These are phyloP conservation scores for Flammula alnicola DNA, from an alignment of 1,284 basidiomycete genomes.

Conservation along the genomic window DNA sequence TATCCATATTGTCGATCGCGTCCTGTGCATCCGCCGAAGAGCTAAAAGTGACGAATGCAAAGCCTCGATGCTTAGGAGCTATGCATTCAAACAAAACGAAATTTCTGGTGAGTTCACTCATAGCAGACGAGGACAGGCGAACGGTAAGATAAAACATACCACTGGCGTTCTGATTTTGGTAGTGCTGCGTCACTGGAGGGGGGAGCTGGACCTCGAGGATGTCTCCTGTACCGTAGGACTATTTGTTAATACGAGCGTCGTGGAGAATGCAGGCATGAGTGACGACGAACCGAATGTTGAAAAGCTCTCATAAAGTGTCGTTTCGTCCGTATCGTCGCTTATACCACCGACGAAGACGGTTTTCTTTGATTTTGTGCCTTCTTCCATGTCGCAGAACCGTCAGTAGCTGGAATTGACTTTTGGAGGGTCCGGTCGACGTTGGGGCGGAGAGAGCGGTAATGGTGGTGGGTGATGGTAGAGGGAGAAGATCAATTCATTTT, in stretches of 20 bases:
- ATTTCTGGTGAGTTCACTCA: too few species aligned
- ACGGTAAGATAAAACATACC: slow-evolving; percentile 6
- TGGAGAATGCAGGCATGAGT: background rate
- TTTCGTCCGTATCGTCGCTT: slow-evolving; percentile 76
- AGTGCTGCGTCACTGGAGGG: slow-evolving; percentile 62
- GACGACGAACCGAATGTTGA: slow-evolving; percentile 71
- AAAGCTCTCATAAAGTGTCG: slow-evolving; percentile 68
- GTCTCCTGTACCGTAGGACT: slow-evolving; percentile 57
- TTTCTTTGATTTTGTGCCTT: slow-evolving; percentile 80
- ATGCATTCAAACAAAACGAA: too few species aligned
- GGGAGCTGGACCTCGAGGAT: slow-evolving; percentile 83
- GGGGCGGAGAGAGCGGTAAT: too few species aligned
- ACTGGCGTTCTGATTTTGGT: slow-evolving; percentile 24
- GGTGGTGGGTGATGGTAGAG: too few species aligned
- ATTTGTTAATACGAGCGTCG: too few species aligned
- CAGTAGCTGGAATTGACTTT: too few species aligned
- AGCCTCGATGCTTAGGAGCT: slow-evolving; percentile 82
- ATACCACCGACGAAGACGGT: slow-evolving; percentile 81
- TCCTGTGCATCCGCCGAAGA: slow-evolving; percentile 82
- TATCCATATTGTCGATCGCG: slow-evolving; percentile 89
- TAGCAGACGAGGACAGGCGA: too few species aligned
- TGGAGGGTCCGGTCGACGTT: too few species aligned
- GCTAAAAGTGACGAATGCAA: slow-evolving; percentile 79
- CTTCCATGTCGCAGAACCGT: slow-evolving; percentile 60
- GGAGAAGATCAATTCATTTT: too few species aligned